Evolutionary conservation across 441 rosid species (phyloP), one percentile per base, ranked within the genome.

Genomic region (Syzygium syzygioides): DNA sequence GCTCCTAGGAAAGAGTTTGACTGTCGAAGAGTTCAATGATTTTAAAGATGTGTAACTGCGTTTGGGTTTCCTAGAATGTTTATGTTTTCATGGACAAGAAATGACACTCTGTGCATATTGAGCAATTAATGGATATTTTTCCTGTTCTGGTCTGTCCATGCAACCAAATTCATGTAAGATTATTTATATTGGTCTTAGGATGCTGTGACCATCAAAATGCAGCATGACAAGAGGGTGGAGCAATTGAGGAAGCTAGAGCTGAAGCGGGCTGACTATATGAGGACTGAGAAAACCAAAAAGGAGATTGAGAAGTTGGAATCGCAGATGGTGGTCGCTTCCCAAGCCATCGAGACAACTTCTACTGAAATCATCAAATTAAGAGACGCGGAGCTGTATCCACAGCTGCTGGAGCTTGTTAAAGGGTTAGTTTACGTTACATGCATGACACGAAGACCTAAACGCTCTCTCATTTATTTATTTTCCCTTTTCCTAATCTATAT

Each of bases 261-360:
- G 91, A 98, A 93, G 95, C 94, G 98, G 88, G 96, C 95, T 62
- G 98, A 96, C 76, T 96, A 95, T 92, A 79, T 95, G 48, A 98
- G 94, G 89, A 96, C 97, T 0, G 97, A 94, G 91, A 98, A 96
- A 92, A 94, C 94, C 19, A 96, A 93, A 92, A 96, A 95, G 90
- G 97, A 96, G 45, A 96, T 96, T 0, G 99, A 98, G 89, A 96
- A 94, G 91, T 91, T 96, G 55, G 98, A 96, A 90, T 98, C 99
- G 59, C 97, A 94, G 90, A 93, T 98, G 94, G 90, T 93, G 86
- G 99, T 96, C 25, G 95, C 98, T 88, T 89, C 97, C 13, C 98
- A 95, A 86, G 98, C 98, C 53, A 96, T 96, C 83, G 97, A 95
- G 71, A 92, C 97, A 32, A 95, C 96, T 14, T 96, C 99, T 71